Evolutionary conservation across 306 rosid genomes (phyloP).

Genomic region (Potentilla sterilis): DNA sequence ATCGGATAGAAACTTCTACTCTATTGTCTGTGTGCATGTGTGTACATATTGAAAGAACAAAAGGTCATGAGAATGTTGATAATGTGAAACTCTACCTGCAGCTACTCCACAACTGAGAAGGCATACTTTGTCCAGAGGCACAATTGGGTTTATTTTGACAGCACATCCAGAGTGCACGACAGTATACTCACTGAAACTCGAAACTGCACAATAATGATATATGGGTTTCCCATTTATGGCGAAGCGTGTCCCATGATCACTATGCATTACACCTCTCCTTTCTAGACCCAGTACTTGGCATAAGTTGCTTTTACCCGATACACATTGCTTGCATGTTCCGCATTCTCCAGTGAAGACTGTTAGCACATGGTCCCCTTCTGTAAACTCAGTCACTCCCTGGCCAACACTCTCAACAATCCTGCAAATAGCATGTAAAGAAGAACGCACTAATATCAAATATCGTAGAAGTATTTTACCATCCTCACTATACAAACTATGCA

Average conservation of each 20-base stretch:
- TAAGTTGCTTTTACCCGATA: slow-evolving; percentile 74
- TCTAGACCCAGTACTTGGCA: slow-evolving; percentile 87
- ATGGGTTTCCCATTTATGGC: slow-evolving; percentile 74
- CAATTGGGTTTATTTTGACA: slow-evolving; percentile 61
- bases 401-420: slow-evolving; percentile 98
- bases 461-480: not conserved
- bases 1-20: not conserved
- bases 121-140: slow-evolving; percentile 83
- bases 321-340: slow-evolving; percentile 62
- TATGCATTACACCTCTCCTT: slow-evolving; percentile 86
- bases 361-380: slow-evolving; percentile 81
- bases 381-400: slow-evolving; percentile 72
- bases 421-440: slow-evolving; percentile 23
- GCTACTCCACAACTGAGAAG: slow-evolving; percentile 94
- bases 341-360: slow-evolving; percentile 96
- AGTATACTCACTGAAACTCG: slow-evolving; percentile 91
- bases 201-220: slow-evolving; percentile 92
- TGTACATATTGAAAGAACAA: not conserved
- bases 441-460: not conserved
- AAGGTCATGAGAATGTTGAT: not conserved
- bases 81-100: slow-evolving; percentile 56
- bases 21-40: not conserved
- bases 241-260: slow-evolving; percentile 90
- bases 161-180: slow-evolving; percentile 97
- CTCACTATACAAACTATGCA: not conserved